Conservation (phyloP, 2,329 filamentous ascomycete species). For the Fusarium guadeloupense region DNA sequence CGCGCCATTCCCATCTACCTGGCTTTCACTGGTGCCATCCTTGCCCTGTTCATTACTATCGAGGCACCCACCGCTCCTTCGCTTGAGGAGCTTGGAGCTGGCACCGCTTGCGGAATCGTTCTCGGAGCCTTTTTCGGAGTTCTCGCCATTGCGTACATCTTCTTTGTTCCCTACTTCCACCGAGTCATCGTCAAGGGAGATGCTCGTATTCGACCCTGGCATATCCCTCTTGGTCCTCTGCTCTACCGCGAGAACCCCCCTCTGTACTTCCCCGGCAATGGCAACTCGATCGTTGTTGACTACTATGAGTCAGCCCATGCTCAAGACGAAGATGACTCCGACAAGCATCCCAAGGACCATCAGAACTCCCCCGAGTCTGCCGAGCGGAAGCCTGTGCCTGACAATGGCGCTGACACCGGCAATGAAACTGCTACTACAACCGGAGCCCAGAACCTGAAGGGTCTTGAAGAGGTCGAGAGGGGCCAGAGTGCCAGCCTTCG, state of each 20-base stretch:
- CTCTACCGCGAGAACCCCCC: conserved; percentile 55
- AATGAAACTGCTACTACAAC: no score
- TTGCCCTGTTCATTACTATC: conserved; percentile 70
- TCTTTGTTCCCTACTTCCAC: conserved; percentile 69
- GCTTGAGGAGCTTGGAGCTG: conserved; percentile 57
- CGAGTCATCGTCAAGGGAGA: conserved; percentile 68
- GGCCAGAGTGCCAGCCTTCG: no score
- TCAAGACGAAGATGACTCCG: no score
- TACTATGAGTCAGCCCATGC: no score
- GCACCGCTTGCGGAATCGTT: conserved; percentile 64
- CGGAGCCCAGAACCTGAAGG: no score
- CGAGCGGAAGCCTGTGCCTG: no score
- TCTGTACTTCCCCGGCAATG: conserved; percentile 55
- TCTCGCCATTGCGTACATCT: conserved; percentile 59
- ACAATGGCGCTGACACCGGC: no score
- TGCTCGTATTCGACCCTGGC: conserved; percentile 65
- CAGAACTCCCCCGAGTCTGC: no score
- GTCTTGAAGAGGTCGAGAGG: no score
- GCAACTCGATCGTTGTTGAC: conserved; percentile 56
- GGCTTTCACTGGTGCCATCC: conserved; percentile 63
- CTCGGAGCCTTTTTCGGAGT: conserved; percentile 61
- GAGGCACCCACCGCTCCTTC: conserved; percentile 57
- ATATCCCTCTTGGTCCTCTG: conserved; percentile 63
- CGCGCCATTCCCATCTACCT: conserved; percentile 66
- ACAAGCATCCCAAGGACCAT: no score